Percentiles rank a stretch among this genome's conserved stretches.
Conservation (phyloP, 2,329 filamentous ascomycete genomes). For the Pseudopyrenochaeta lycopersici region DNA sequence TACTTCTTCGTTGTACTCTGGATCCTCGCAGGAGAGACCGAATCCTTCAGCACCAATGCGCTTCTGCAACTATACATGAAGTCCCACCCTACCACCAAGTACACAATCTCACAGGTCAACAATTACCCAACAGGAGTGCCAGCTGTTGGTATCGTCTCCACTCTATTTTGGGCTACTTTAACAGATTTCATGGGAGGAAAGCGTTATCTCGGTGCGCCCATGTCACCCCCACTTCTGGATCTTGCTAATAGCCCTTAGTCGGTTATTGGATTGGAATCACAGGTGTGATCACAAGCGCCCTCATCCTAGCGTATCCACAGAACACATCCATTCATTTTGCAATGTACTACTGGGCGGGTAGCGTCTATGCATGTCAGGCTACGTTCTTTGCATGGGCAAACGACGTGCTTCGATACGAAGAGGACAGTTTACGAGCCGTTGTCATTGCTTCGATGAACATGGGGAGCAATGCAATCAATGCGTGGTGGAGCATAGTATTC, state of each 20-base stretch:
- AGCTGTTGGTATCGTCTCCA: slow-evolving; percentile 63
- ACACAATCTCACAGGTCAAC: slow-evolving; percentile 61
- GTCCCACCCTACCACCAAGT: slow-evolving; percentile 54
- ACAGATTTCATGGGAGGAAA: slow-evolving; percentile 72
- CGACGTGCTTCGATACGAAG: slow-evolving; percentile 71
- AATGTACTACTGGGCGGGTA: slow-evolving; percentile 75
- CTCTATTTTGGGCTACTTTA: slow-evolving; percentile 73
- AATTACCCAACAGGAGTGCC: slow-evolving; percentile 64
- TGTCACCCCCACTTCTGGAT: too few species aligned
- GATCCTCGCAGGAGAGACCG: slow-evolving; percentile 75
- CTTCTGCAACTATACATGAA: slow-evolving; percentile 64
- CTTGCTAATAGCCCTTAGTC: slow-evolving; percentile 23
- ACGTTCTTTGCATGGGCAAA: slow-evolving; percentile 82
- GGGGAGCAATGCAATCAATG: slow-evolving; percentile 59
- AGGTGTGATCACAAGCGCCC: slow-evolving; percentile 67
- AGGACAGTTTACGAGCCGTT: slow-evolving; percentile 69
- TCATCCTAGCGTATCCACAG: slow-evolving; percentile 65
- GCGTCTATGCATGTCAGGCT: slow-evolving; percentile 76
- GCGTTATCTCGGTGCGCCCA: slow-evolving; percentile 62
- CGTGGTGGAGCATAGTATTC: slow-evolving; percentile 78
- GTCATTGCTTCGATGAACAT: slow-evolving; percentile 78
- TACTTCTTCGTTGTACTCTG: slow-evolving; percentile 73
- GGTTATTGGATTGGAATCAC: slow-evolving; percentile 70
- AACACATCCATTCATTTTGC: slow-evolving; percentile 67
- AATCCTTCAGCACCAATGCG: slow-evolving; percentile 73